Conservation (phyloP, 306 rosid species). For the Dryas drummondii region DNA sequence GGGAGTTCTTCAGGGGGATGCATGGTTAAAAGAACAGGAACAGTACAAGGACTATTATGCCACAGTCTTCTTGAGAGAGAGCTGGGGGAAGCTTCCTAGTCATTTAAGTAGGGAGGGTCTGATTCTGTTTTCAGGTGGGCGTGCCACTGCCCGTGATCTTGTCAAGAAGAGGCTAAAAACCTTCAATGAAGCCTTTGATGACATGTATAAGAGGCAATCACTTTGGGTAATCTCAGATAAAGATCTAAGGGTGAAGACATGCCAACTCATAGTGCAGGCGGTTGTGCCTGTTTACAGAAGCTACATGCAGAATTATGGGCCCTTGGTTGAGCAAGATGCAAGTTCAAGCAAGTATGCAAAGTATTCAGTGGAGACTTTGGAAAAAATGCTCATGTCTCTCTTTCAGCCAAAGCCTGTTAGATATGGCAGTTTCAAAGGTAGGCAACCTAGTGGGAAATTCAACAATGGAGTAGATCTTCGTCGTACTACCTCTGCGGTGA, state of each 20-base stretch:
- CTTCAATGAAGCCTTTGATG: slow-evolving; percentile 87
- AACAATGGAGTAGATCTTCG: slow-evolving; percentile 72
- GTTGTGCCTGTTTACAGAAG: slow-evolving; percentile 97
- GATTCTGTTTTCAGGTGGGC: slow-evolving; percentile 93
- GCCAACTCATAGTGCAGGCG: slow-evolving; percentile 86
- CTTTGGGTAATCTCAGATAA: slow-evolving; percentile 68
- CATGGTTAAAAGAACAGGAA: slow-evolving; percentile 73
- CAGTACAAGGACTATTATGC: slow-evolving; percentile 71
- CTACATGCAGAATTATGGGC: slow-evolving; percentile 98
- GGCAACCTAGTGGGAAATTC: slow-evolving; percentile 67
- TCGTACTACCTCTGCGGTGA: slow-evolving; percentile 75
- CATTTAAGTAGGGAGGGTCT: slow-evolving; percentile 94
- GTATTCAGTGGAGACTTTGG: slow-evolving; percentile 82
- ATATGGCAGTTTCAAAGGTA: slow-evolving; percentile 71
- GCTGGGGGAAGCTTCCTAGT: slow-evolving; percentile 96
- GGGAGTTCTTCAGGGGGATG: slow-evolving; percentile 73
- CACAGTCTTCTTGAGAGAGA: slow-evolving; percentile 63
- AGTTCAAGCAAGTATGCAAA: slow-evolving; percentile 82
- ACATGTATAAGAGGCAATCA: slow-evolving; percentile 73
- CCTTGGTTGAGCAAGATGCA: slow-evolving; percentile 91
- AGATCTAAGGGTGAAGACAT: slow-evolving; percentile 87
- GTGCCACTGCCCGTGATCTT: slow-evolving; percentile 98
- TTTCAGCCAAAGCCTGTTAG: slow-evolving; percentile 77
- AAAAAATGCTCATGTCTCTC: slow-evolving; percentile 77
- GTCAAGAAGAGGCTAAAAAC: slow-evolving; percentile 91